Percentiles rank a stretch among this genome's conserved stretches.
Evolutionary conservation across 169 alveolate genomes (phyloP).

Genomic region (Babesia bovis): DNA sequence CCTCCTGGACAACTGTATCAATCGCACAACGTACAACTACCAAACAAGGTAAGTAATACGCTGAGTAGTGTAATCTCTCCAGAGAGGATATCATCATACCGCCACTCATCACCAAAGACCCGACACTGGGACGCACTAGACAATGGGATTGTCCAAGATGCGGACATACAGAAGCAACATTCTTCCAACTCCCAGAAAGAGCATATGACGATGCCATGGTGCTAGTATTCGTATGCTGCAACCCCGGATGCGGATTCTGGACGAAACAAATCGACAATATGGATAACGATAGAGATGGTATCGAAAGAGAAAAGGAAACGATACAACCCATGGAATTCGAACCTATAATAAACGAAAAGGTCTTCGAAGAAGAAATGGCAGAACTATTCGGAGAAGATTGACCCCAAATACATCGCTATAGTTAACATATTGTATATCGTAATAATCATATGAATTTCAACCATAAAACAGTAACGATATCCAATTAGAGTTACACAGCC

Average conservation of each 20-base stretch:
- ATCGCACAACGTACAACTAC: constrained; percentile 70
- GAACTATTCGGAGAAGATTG: constrained; percentile 39
- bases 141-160: constrained; percentile 87
- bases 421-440: too few relatives aligned
- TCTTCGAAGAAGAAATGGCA: constrained; percentile 24
- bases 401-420: too few relatives aligned
- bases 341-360: not conserved
- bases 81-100: constrained; percentile 85
- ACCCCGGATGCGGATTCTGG: constrained; percentile 77
- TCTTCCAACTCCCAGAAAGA: constrained; percentile 88
- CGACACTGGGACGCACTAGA: constrained; percentile 87
- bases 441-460: too few relatives aligned
- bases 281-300: constrained; percentile 29
- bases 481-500: too few relatives aligned
- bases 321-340: not conserved
- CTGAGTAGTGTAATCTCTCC: not conserved
- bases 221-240: constrained; percentile 86
- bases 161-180: constrained; percentile 82
- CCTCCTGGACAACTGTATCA: constrained; percentile 70
- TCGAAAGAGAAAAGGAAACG: not conserved
- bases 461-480: too few relatives aligned
- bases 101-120: constrained; percentile 84
- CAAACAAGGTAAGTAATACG: constrained; percentile 62
- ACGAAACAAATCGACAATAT: constrained; percentile 68
- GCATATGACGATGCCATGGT: constrained; percentile 89